Evolutionary conservation across 1,284 basidiomycete species (phyloP).

Genomic region (Moesziomyces aphidis): DNA sequence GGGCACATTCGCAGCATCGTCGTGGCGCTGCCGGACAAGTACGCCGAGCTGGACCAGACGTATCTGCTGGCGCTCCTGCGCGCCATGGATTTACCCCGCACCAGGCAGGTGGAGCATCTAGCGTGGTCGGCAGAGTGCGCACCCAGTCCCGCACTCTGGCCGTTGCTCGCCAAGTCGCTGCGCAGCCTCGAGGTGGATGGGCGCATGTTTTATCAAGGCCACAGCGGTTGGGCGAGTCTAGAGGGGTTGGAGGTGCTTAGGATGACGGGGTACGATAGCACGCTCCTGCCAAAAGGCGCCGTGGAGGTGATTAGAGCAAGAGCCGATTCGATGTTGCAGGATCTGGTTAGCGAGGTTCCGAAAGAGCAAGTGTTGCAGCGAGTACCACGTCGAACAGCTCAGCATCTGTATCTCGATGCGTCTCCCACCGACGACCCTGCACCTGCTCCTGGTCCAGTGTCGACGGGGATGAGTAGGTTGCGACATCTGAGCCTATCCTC

Average conservation of each 20-base stretch:
- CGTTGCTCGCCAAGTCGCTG: conserved; percentile 7
- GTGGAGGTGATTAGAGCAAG: conserved; percentile 7
- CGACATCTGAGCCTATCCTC: conserved; percentile 27
- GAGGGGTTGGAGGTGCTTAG: conserved; percentile 19
- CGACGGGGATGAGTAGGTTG: neutral
- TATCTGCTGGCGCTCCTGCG: conserved; percentile 26
- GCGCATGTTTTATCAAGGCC: conserved; percentile 34
- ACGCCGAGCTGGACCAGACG: conserved; percentile 26
- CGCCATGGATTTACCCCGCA: conserved; percentile 12
- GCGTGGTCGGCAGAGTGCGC: conserved; percentile 24
- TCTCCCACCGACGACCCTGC: neutral
- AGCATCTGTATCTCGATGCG: conserved; percentile 22
- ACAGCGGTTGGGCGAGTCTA: conserved; percentile 10
- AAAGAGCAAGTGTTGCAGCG: conserved; percentile 4
- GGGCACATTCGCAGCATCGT: conserved; percentile 17
- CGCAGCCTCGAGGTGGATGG: conserved; percentile 25
- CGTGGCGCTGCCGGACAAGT: conserved; percentile 23
- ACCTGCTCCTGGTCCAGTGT: too few species aligned
- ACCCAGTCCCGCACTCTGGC: conserved; percentile 20
- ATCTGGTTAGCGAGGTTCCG: too few species aligned
- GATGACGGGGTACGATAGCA: conserved; percentile 38
- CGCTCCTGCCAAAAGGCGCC: conserved; percentile 25
- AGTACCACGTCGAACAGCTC: neutral
- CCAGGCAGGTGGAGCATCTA: conserved; percentile 20
- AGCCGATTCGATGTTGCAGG: rapidly evolving